Conservation (phyloP, 495 filamentous ascomycete genomes). For the Hypoxylon fragiforme region DNA sequence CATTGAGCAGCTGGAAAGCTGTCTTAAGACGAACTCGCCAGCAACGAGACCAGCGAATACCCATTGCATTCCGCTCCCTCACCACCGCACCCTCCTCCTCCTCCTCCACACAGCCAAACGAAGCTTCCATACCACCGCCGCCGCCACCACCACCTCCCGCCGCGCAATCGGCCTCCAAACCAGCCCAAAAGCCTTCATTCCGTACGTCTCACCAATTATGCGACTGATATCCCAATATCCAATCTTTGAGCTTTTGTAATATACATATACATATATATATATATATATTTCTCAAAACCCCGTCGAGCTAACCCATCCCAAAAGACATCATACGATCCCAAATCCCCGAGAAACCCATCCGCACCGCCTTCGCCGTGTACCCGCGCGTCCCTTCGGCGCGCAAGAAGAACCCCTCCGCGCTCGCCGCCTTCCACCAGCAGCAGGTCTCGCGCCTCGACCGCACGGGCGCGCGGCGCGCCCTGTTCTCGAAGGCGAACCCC, state of each 20-base stretch:
- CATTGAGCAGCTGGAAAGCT: conserved; percentile 67
- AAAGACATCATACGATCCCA: conserved; percentile 32
- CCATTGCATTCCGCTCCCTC: conserved; percentile 34
- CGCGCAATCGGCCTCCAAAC: background rate
- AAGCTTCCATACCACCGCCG: conserved; percentile 22
- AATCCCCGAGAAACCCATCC: conserved; percentile 30
- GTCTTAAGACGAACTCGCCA: conserved; percentile 50
- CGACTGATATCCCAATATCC: too few species aligned
- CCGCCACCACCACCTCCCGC: conserved; percentile 9
- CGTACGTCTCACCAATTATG: conserved; percentile 20
- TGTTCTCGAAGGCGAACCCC: conserved; percentile 75
- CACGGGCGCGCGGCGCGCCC: conserved; percentile 73
- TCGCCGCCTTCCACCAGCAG: conserved; percentile 57
- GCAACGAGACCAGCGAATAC: conserved; percentile 42
- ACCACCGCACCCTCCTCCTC: conserved; percentile 10
- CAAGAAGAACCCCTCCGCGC: conserved; percentile 13
- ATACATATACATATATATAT: too few species aligned
- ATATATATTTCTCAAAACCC: conserved; percentile 9
- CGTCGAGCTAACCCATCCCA: too few species aligned
- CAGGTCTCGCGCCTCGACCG: conserved; percentile 81
- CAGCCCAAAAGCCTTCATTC: background rate
- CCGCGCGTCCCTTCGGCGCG: conserved; percentile 54
- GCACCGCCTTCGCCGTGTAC: conserved; percentile 52
- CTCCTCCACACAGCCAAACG: too few species aligned
- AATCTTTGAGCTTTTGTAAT: too few species aligned